Percentiles rank a stretch among this genome's conserved stretches.
phyloP scores from a whole-genome alignment of 75 land plant species.

The Cryptomeria japonica region DNA sequence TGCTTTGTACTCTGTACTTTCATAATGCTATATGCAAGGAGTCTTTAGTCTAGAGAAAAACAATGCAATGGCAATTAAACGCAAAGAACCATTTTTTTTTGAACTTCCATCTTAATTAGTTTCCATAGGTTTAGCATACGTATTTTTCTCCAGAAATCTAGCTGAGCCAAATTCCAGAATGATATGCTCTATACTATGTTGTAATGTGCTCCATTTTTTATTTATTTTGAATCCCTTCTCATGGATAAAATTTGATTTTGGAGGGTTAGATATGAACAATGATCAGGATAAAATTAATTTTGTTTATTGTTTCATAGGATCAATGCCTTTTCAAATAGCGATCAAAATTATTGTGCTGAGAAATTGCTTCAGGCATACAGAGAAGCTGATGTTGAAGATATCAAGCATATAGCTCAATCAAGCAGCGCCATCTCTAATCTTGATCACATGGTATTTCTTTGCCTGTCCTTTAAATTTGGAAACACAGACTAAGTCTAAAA shows the following conservation, averaged over 20 bases:
- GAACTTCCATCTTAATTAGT: neutral
- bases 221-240: neutral
- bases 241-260: neutral
- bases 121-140: neutral
- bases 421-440: conserved; percentile 74
- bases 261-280: neutral
- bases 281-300: neutral
- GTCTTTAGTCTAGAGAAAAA: neutral
- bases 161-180: neutral
- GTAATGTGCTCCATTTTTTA: neutral
- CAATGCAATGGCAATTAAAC: neutral
- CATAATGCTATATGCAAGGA: neutral
- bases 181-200: neutral
- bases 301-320: conserved; percentile 46
- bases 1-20: conserved; percentile 5
- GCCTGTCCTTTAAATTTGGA: neutral
- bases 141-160: neutral
- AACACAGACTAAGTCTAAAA: neutral
- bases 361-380: conserved; percentile 78
- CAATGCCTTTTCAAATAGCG: conserved; percentile 77
- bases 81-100: neutral
- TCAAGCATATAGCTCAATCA: conserved; percentile 69
- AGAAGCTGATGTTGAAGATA: conserved; percentile 81
- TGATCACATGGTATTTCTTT: conserved; percentile 75
- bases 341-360: conserved; percentile 77